Percentiles rank a stretch among this genome's conserved stretches.
Conservation (phyloP, 768 basidiomycete genomes). For the Suillus clintonianus region DNA sequence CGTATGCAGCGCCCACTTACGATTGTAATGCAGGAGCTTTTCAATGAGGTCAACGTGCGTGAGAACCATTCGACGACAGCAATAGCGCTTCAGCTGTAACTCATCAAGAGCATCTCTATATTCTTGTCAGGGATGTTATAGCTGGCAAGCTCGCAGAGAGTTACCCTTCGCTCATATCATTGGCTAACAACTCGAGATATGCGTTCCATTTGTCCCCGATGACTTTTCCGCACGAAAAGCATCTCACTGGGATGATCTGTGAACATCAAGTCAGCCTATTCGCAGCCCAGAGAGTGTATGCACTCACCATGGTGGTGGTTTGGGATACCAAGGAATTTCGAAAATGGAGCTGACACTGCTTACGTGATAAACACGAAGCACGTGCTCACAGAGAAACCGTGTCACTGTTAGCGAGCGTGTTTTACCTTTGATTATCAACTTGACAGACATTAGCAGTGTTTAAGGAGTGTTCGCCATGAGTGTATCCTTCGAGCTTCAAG, state of each 20-base stretch:
- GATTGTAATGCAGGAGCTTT: conserved; percentile 94
- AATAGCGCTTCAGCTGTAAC: conserved; percentile 89
- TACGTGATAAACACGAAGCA: conserved; percentile 24
- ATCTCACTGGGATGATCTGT: conserved; percentile 94
- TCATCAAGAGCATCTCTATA: conserved; percentile 86
- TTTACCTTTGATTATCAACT: conserved; percentile 1
- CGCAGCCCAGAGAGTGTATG: neutral
- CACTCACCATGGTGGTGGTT: conserved; percentile 29
- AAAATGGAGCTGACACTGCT: neutral
- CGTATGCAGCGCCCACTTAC: conserved; percentile 48
- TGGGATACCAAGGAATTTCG: neutral
- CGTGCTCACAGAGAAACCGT: conserved; percentile 20
- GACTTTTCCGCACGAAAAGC: conserved; percentile 96
- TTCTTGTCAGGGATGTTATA: neutral
- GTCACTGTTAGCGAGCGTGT: conserved; percentile 13
- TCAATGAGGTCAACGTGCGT: conserved; percentile 98
- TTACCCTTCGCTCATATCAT: conserved; percentile 88
- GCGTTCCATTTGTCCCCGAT: conserved; percentile 95
- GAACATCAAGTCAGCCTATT: neutral
- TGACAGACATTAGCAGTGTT: conserved; percentile 6
- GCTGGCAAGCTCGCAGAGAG: neutral
- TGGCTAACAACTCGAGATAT: conserved; percentile 79
- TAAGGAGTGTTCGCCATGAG: conserved; percentile 31
- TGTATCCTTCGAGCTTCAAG: conserved; percentile 70
- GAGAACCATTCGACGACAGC: conserved; percentile 95